phyloP scores from a whole-genome alignment of 805 yeast genomes.

The Metschnikowia borealis region DNA sequence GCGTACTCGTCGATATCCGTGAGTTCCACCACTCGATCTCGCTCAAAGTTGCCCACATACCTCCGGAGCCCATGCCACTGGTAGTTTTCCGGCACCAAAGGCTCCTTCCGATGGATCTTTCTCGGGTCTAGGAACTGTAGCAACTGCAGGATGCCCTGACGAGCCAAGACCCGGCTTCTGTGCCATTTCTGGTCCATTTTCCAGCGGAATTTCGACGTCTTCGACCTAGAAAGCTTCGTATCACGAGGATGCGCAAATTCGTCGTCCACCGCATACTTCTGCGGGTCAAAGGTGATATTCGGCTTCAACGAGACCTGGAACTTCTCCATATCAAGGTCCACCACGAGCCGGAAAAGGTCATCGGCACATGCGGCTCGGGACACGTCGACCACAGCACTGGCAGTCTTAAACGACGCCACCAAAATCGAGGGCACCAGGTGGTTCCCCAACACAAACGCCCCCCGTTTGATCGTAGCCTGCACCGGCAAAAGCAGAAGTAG shows the following conservation, averaged over 20 bases:
- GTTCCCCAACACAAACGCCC: constrained; percentile 80
- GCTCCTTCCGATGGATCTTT: not conserved
- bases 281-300: constrained; percentile 57
- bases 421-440: constrained; percentile 68
- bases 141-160: not conserved
- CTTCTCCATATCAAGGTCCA: constrained; percentile 44
- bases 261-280: constrained; percentile 3
- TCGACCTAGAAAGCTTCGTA: not conserved
- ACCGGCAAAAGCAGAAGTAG: constrained; percentile 54
- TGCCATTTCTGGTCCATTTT: not conserved
- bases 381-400: constrained; percentile 57
- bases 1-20: constrained; percentile 68
- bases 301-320: constrained; percentile 63
- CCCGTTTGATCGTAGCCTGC: constrained; percentile 53
- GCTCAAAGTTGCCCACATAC: constrained; percentile 46
- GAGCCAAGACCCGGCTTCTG: not conserved
- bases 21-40: constrained; percentile 28
- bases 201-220: not conserved
- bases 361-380: constrained; percentile 38
- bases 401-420: constrained; percentile 54
- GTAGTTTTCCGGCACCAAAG: constrained; percentile 1
- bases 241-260: not conserved
- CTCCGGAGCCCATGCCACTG: constrained; percentile 78
- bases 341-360: constrained; percentile 54
- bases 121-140: not conserved